phyloP scores from a whole-genome alignment of 805 yeast genomes.

The Babjeviella inositovora region DNA sequence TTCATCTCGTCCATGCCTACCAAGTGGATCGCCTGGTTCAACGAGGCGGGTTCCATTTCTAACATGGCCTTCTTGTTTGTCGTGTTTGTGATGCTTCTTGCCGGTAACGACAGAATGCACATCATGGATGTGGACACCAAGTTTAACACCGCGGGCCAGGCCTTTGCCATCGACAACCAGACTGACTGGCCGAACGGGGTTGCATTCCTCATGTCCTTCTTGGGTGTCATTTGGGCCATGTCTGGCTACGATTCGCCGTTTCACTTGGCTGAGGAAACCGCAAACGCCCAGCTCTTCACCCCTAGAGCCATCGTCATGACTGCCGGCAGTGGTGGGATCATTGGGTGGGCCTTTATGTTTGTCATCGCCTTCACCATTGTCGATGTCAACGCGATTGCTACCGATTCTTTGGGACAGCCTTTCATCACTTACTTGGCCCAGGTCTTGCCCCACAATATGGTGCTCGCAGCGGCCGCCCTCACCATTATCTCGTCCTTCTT shows the following conservation, averaged over 20 bases:
- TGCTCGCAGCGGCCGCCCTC: slow-evolving; percentile 21
- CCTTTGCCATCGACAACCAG: slow-evolving; percentile 26
- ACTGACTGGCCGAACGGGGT: slow-evolving; percentile 54
- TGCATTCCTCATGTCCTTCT: slow-evolving; percentile 35
- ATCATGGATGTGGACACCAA: no score
- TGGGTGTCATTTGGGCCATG: slow-evolving; percentile 60
- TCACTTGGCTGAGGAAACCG: slow-evolving; percentile 59
- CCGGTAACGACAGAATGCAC: slow-evolving; percentile 34
- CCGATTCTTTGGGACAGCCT: slow-evolving; percentile 41
- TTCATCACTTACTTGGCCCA: slow-evolving; percentile 38
- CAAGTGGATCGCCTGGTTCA: slow-evolving; percentile 32
- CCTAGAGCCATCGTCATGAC: slow-evolving; percentile 56
- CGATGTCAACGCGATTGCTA: slow-evolving; percentile 25
- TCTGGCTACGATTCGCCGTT: slow-evolving; percentile 65
- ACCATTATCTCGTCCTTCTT: slow-evolving; percentile 24
- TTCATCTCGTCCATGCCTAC: slow-evolving; percentile 37
- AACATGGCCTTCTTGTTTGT: slow-evolving; percentile 32
- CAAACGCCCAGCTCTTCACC: slow-evolving; percentile 45
- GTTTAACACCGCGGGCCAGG: slow-evolving; percentile 16
- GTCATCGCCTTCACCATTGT: slow-evolving; percentile 48
- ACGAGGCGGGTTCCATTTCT: slow-evolving; percentile 27
- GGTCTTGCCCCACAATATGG: slow-evolving; percentile 21
- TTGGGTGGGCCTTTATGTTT: slow-evolving; percentile 41
- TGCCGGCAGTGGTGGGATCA: slow-evolving; percentile 31
- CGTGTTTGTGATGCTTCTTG: slow-evolving; percentile 36